Base-by-base conservation (phyloP, 2,329 filamentous ascomycete species). In the Alternaria rosae region DNA sequence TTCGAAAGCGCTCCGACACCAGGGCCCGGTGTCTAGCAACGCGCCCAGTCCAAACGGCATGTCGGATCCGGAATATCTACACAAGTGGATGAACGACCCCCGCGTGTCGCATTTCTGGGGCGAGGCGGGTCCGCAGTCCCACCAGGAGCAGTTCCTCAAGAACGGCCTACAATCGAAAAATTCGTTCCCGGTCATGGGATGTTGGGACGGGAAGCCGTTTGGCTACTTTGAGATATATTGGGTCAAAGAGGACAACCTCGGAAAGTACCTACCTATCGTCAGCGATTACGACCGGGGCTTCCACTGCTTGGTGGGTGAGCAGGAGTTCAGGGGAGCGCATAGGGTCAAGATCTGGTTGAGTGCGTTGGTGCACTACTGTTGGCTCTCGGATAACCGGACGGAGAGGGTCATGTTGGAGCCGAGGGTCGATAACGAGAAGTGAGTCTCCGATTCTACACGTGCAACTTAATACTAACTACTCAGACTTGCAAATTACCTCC, bases 171-270 rank as follows among this genome's bases (percentile, higher is more conserved):
- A 84, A 12, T 89, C 85, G 20, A 84, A 85, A 17, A 91, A 97
- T 79, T 93, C 90, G 9, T 97, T 98, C 78, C 95, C 95, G 0
- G 93, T 90, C 0, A 94, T 98, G 63, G 95, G 92, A 1, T 90
- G 93, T 76, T 99, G 94, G 92, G 93, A 98, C 70, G 94, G 93
- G 11, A 91, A 94, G 62, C 94, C 94, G 0, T 99, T 98, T 81
- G 95, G 93, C 0, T 99, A 96, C 77, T 97, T 99, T 76, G 95
- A 99, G 82, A 86, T 99, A 32, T 99, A 99, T 81, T 99, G 95
- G 94, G 93, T 95, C 4, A 97, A 97, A 74, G 95, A 99, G 76
- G 95, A 98, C 74, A 82, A 84, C 0, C 78, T 99, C 1, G 93
- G 92, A 0, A 86, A 85, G 50, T 85, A 92, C 66, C 79, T 96